phyloP scores from a whole-genome alignment of 106 monocot genomes.

The Vanilla planifolia region DNA sequence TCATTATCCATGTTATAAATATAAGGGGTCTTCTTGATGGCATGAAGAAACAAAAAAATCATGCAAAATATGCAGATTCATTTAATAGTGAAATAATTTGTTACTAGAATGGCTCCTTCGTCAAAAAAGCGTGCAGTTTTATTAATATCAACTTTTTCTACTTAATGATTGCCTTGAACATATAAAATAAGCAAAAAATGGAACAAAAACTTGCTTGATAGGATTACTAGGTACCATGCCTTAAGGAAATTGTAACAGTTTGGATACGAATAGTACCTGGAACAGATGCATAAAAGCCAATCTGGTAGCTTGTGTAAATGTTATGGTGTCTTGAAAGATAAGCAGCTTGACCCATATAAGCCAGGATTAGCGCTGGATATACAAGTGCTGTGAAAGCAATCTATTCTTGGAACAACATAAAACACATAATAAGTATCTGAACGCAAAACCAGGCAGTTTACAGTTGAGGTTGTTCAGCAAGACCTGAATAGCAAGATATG shows the following conservation, averaged over 20 bases:
- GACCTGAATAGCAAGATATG: slow-evolving; percentile 62
- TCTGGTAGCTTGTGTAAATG: slow-evolving; percentile 33
- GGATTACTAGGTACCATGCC: no score
- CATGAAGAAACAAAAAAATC: neutral
- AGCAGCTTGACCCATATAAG: slow-evolving; percentile 80
- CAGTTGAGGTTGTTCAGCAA: neutral
- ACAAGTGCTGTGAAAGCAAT: slow-evolving; percentile 60
- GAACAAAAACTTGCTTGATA: no score
- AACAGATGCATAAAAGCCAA: slow-evolving; percentile 65
- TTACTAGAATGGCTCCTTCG: neutral
- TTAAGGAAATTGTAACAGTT: neutral
- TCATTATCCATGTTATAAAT: no score
- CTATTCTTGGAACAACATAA: slow-evolving; percentile 14
- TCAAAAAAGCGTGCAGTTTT: neutral
- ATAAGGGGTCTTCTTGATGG: neutral
- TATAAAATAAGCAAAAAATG: neutral
- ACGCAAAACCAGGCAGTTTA: neutral
- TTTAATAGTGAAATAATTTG: neutral
- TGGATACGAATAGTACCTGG: slow-evolving; percentile 32
- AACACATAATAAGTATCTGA: neutral
- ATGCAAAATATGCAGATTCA: neutral
- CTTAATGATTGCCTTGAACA: neutral
- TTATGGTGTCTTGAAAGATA: slow-evolving; percentile 58
- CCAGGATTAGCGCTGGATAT: slow-evolving; percentile 66
- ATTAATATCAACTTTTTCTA: neutral